A percentile compares a stretch with the other conserved stretches of the same genome.
Evolutionary conservation across 2,329 filamentous ascomycete genomes (phyloP).

Genomic region (Penicillium sp.): DNA sequence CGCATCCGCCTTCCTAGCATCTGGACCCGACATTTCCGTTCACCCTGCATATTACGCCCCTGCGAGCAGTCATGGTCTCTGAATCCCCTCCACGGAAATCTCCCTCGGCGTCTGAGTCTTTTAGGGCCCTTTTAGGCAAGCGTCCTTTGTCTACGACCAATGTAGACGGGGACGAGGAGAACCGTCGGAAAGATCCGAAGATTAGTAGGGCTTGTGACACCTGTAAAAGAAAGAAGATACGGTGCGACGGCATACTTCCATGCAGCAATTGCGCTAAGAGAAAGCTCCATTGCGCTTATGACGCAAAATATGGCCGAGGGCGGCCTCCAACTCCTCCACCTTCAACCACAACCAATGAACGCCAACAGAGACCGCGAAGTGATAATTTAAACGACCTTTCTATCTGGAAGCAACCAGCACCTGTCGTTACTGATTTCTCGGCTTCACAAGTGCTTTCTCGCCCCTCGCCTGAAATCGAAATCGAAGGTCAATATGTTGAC

Average conservation of each 20-base stretch:
- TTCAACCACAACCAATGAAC: neutral
- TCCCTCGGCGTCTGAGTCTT: neutral
- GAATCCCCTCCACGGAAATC: neutral
- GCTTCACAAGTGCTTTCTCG: conserved; percentile 9
- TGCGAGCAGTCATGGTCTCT: neutral
- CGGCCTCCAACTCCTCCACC: conserved; percentile 15
- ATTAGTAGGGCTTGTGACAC: conserved; percentile 20
- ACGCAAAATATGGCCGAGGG: conserved; percentile 13
- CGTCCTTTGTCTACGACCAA: neutral
- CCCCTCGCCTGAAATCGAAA: conserved; percentile 18
- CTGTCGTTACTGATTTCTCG: neutral
- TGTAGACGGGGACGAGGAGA: conserved; percentile 10
- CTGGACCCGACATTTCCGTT: conserved; percentile 4
- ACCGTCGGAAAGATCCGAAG: conserved; percentile 23
- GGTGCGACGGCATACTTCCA: conserved; percentile 56
- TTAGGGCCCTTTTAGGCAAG: neutral
- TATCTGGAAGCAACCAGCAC: neutral
- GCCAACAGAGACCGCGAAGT: neutral
- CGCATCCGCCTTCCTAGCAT: neutral
- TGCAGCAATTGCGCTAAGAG: conserved; percentile 33
- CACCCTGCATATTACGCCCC: neutral
- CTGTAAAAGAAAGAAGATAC: conserved; percentile 51
- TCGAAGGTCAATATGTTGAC: conserved; percentile 24
- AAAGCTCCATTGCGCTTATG: conserved; percentile 11
- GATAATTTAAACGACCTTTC: neutral